Evolutionary conservation across 257 asterid genomes (phyloP), one percentile per base, ranked within the genome.

Genomic region (Plantago ovata): DNA sequence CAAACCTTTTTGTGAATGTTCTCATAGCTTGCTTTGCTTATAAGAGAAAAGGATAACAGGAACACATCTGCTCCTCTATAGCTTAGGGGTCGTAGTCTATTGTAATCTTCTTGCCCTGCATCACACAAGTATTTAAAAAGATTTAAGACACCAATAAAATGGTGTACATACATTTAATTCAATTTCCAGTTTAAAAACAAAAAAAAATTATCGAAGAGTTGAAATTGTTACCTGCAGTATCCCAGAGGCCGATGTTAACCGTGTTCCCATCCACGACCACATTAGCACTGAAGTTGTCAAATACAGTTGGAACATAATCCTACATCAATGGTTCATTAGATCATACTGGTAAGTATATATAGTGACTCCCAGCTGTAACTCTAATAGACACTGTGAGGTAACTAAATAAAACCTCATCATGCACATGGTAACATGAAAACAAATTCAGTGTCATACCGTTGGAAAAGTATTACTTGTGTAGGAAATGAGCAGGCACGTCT

Each of bases 231-330:
- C 96, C 96, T 58, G 95, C 96, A 16, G 96, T 88, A 59, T 88
- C 96, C 96, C 96, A 88, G 0, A 88, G 93, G 75, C 95, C 94
- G 8, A 88, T 81, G 75, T 85, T 88, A 41, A 88, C 91, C 0
- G 95, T 83, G 68, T 67, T 79, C n/a, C 96, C 96, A 69, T 88
- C 95, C 58, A 85, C 96, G 41, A 85, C 93, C 46, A 88, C 95
- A 38, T 83, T 88, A 11, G 96, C 96, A 56, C 96, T 88, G 48
- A 88, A 88, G 70, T 85, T 85, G 72, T 88, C 96, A 57, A 88
- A 88, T 15, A 88, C 96, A 1, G 95, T 88, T 4, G 95, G 96
- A 36, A 88, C 96, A 66, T 88, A 88, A 69, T 88, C 96, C 96
- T 88, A 18, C 28, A 56, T 24, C n/a, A n/a, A n/a, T n/a, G n/a